Base-by-base conservation (phyloP, 2,329 filamentous ascomycete genomes). In the Leptosphaerulina australis region DNA sequence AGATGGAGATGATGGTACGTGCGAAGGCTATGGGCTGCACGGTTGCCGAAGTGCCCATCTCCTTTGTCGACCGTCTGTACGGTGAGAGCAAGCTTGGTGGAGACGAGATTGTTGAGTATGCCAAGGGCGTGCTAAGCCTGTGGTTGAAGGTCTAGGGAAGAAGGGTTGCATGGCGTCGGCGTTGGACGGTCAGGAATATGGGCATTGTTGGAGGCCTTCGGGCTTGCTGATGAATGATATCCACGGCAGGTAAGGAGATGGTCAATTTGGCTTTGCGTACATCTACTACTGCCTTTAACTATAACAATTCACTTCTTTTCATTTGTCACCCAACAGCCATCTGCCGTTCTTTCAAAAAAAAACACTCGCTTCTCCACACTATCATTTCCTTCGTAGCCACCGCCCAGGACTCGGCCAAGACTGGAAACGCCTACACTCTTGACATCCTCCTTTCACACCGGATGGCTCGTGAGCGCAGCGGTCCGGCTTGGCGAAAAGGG, bases 1-100 rank as follows among this genome's bases (percentile, higher is more conserved):
- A 99, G 84, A 99, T 99, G 94, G 93, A 97, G 82, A 88, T 99
- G 86, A 97, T 97, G 87, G 93, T 97, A 7, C 83, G 92, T 55
- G 94, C 94, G 25, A 97, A 97, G 84, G 90, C 88, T 12, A 92
- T 97, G 90, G 93, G 94, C 1, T 96, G 85, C 78, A 89, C 87
- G 28, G 93, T 99, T 24, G 90, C 90, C 12, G 94, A 99, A 81
- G 93, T 96, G 54, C 94, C 94, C 10, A 99, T 99, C 62, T 90
- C 85, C 18, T 99, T 99, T 73, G 94, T 66, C 30, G 95, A 99
- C 74, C 85, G 94, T 49, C 76, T 99, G 36, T 99, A 96, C 72
- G 94, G 94, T 24, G 93, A 96, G 79, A 91, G 87, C 71, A 99
- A 97, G 81, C 81, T 99, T 44, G 92, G 93, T 18, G 91, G 90